These are phyloP conservation scores for Cordyceps militaris DNA, from an alignment of 2,329 filamentous ascomycete species.

Conservation along the genomic window DNA sequence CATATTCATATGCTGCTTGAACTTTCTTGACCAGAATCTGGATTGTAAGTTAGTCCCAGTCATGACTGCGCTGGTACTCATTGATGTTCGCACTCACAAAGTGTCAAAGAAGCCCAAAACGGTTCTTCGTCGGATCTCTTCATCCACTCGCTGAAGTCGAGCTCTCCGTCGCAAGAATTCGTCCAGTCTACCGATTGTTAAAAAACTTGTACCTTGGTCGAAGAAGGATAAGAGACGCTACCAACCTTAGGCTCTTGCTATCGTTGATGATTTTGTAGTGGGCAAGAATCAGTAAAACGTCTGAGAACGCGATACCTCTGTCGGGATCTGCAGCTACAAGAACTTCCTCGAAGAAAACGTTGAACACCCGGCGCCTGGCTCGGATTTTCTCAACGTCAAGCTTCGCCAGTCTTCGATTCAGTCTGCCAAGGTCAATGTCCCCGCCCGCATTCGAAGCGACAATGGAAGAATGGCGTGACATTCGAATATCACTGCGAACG, in stretches of 20 bases:
- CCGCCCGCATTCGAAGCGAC: conserved; percentile 43
- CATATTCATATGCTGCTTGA: conserved; percentile 65
- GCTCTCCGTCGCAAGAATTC: conserved; percentile 89
- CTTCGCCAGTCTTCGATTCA: conserved; percentile 64
- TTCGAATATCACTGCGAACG: conserved; percentile 53
- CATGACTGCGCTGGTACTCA: background rate
- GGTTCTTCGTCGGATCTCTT: conserved; percentile 82
- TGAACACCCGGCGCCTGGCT: conserved; percentile 69
- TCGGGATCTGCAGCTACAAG: conserved; percentile 88
- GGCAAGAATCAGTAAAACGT: conserved; percentile 87
- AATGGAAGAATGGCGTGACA: conserved; percentile 48
- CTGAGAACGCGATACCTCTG: conserved; percentile 83
- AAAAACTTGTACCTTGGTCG: background rate
- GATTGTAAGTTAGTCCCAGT: background rate
- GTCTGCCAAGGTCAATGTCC: conserved; percentile 64
- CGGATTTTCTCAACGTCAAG: conserved; percentile 73
- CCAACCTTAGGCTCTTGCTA: conserved; percentile 81
- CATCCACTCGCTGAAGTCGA: conserved; percentile 85
- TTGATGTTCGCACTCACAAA: conserved; percentile 42
- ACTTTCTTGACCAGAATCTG: conserved; percentile 75
- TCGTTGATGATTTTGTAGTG: conserved; percentile 99
- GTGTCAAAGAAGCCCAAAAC: conserved; percentile 96
- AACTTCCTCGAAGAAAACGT: conserved; percentile 95
- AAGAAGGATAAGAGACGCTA: conserved; percentile 10
- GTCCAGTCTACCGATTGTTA: conserved; percentile 58